Evolutionary conservation across 148 eudicot genomes (phyloP), one percentile per base, ranked within the genome.

Genomic region (Suaeda aralocaspica): DNA sequence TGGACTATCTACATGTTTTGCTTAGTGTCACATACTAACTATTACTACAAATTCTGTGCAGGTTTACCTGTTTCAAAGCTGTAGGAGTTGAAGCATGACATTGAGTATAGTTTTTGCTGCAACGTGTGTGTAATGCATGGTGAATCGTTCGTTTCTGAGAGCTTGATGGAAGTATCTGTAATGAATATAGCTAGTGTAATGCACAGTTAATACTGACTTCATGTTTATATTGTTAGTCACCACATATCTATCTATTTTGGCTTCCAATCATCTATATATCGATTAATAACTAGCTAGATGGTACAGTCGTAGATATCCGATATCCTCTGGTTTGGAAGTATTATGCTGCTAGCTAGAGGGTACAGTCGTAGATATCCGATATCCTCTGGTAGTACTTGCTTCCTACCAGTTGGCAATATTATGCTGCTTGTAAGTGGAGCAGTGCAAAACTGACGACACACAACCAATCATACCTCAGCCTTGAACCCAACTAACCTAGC

Each of bases 61-160:
- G 97, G 89, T 67, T 81, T 92, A 52, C 88, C 95, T 1, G 92
- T 83, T 72, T 82, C 96, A 33, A 89, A 89, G 79, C 86, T 87
- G 69, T 88, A 64, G 82, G 66, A 55, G 62, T 6, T 44, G 68
- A 48, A 58, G 26, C 49, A 49, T 59, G 72, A 34, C 34, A 56
- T 31, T 30, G 24, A 58, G 60, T 44, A 39, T 25, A 51, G 67
- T 62, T 26, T 51, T 64, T 48, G 48, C 24, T 41, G 21, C 30
- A 58, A 29, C 66, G 28, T 8, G 4, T 26, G 14, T 18, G 29
- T 49, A 24, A 13, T 50, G 41, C 42, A 46, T 6, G 8, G 57
- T 28, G 4, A 31, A 24, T 21, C 24, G 14, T 60, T 58, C 44
- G 26, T 71, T 58, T 10, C 30, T 50, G 60, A 34, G 29, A 51